Conservation (phyloP, 176 grass and related monocot species). For the Carex kokanica region DNA sequence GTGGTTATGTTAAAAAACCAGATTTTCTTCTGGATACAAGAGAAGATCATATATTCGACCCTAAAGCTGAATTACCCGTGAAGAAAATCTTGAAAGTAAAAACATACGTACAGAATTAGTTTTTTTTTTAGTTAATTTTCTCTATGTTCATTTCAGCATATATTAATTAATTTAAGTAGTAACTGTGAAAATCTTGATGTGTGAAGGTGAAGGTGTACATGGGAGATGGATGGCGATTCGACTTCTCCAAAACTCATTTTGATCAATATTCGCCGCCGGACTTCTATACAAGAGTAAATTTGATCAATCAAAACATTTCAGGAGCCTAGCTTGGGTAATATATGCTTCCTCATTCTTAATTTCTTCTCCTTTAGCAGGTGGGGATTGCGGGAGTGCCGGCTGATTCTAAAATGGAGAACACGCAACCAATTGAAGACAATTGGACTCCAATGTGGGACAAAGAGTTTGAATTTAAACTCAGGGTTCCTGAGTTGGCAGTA, state of each 20-base stretch:
- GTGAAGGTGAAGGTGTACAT: conserved; percentile 73
- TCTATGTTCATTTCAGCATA: not conserved
- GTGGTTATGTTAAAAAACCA: conserved; percentile 91
- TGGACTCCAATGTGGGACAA: conserved; percentile 83
- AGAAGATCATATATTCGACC: conserved; percentile 41
- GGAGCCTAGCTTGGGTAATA: not conserved
- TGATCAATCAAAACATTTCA: not conserved
- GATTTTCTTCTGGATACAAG: conserved; percentile 41
- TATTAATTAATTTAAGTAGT: not conserved
- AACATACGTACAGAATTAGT: not conserved
- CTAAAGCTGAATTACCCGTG: conserved; percentile 29
- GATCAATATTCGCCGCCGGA: conserved; percentile 77
- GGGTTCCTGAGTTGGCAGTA: conserved; percentile 64
- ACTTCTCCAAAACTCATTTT: conserved; percentile 60
- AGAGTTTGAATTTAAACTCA: conserved; percentile 48
- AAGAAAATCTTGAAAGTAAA: conserved; percentile 65
- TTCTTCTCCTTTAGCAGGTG: conserved; percentile 36
- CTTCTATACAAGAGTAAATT: conserved; percentile 65
- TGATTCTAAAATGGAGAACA: conserved; percentile 62
- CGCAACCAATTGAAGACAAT: conserved; percentile 39
- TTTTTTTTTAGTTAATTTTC: not conserved
- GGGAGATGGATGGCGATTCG: conserved; percentile 84
- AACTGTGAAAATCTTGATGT: conserved; percentile 17
- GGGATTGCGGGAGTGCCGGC: conserved; percentile 53
- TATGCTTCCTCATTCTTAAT: not conserved